phyloP scores from a whole-genome alignment of 371 early-diverging fungal species.

The Thermomucor indicae-seudaticae region DNA sequence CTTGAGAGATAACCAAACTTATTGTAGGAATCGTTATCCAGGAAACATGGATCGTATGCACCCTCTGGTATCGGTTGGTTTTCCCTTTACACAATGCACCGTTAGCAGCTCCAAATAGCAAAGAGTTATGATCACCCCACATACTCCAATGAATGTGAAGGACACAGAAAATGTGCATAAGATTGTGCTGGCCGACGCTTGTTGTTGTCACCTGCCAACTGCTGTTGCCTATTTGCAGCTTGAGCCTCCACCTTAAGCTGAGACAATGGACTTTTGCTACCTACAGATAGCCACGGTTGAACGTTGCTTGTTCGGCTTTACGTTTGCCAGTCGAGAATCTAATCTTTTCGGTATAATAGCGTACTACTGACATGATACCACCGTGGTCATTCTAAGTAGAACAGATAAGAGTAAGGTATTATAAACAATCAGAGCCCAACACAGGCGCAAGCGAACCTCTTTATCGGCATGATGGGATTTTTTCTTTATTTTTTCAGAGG shows the following conservation, averaged over 20 bases:
- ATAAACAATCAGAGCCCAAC: not conserved
- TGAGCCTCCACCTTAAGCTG: too few species aligned
- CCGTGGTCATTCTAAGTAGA: constrained; percentile 25
- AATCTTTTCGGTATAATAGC: constrained; percentile 48
- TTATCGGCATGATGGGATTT: constrained; percentile 32
- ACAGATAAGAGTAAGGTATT: not conserved
- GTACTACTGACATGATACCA: constrained; percentile 38
- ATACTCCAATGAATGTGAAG: constrained; percentile 38
- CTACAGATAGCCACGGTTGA: constrained; percentile 48
- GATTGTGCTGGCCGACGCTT: constrained; percentile 35
- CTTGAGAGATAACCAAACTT: constrained; percentile 23
- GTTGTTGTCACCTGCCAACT: constrained; percentile 28
- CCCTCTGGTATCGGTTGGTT: constrained; percentile 1
- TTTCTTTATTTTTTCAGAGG: constrained; percentile 51
- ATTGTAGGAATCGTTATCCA: constrained; percentile 56
- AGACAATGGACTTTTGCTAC: too few species aligned
- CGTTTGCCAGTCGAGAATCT: constrained; percentile 29
- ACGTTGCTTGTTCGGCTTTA: constrained; percentile 14
- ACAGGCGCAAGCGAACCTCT: constrained; percentile 14
- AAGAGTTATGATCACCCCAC: not conserved
- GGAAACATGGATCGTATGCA: constrained; percentile 54
- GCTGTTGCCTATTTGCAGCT: constrained; percentile 43
- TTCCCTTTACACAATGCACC: too few species aligned
- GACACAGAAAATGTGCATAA: constrained; percentile 40
- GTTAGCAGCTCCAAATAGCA: too few species aligned